Evolutionary conservation across 129 eudicot genomes (phyloP), one percentile per base, ranked within the genome.

Genomic region (Erigeron canadensis): DNA sequence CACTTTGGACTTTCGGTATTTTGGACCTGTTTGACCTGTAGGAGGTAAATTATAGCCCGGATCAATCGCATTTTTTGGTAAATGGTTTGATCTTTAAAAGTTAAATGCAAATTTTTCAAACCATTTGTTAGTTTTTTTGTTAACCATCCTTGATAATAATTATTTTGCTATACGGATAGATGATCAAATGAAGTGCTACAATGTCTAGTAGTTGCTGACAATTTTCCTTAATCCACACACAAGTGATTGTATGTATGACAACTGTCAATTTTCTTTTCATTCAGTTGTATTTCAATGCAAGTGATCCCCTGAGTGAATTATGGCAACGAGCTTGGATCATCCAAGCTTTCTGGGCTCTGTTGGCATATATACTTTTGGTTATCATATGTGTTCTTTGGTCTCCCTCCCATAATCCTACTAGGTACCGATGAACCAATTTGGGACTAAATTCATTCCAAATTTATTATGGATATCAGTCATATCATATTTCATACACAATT

Each of bases 271-370:
- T 23, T 34, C 3, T 50, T 63, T 63, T 73, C 41, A 47, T 76
- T 58, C 82, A 91, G 97, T 66, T 91, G 80, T 91, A 91, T 72
- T 91, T 91, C 64, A 91, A 91, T 82, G 91, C 97, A 47, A 91
- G 95, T 82, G 97, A 91, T 81, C 97, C 95, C n/a, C 78, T 91
- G 63, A 86, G 97, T 46, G 97, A 91, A 77, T 51, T 85, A 63
- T 91, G 97, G 97, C 77, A 78, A 73, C 77, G 88, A 80, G 87
- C 97, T 46, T 91, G 97, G 97, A 78, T 86, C 60, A 91, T 91
- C 68, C 95, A 89, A 63, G 97, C 91, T 65, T 91, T 91, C 77
- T 91, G 97, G 97, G 85, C 89, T 41, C 2, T 91, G 80, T 82
- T 91, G 62, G 91, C 92, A 9, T 91, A 81, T 81, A 64, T 88